These are phyloP conservation scores for Aspergillus persii DNA, from an alignment of 2,329 filamentous ascomycete species.

Conservation along the genomic window DNA sequence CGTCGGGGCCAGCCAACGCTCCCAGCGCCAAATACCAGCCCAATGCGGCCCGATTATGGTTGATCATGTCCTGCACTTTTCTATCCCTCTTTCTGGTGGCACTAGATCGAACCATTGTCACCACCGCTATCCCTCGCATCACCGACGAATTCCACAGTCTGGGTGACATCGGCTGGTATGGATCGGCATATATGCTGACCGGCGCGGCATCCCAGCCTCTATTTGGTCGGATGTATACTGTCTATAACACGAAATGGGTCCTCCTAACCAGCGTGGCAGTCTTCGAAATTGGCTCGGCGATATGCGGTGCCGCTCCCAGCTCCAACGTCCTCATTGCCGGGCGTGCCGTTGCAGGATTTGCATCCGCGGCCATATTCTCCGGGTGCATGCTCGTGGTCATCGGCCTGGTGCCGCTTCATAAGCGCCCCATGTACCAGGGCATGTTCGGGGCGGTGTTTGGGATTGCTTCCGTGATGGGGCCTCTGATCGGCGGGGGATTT, in stretches of 20 bases:
- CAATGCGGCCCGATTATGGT: not conserved
- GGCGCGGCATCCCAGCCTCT: slow-evolving; percentile 26
- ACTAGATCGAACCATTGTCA: slow-evolving; percentile 25
- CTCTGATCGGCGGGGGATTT: not conserved
- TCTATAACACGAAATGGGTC: not conserved
- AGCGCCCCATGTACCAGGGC: not conserved
- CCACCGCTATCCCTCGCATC: slow-evolving; percentile 35
- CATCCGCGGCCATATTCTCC: not conserved
- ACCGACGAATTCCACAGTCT: slow-evolving; percentile 36
- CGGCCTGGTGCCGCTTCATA: not conserved
- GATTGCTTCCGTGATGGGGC: not conserved
- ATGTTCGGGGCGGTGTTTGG: not conserved
- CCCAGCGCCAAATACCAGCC: not conserved
- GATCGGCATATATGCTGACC: slow-evolving; percentile 32
- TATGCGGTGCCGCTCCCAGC: not conserved
- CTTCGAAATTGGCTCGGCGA: not conserved
- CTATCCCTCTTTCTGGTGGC: not conserved
- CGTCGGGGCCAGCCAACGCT: not conserved
- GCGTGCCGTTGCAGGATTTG: slow-evolving; percentile 6
- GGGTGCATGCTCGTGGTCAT: not conserved
- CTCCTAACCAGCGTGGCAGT: not conserved
- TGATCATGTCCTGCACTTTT: not conserved
- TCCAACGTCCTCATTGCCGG: slow-evolving; percentile 3
- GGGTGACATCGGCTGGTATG: slow-evolving; percentile 39
- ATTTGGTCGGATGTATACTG: slow-evolving; percentile 28